These are phyloP conservation scores for Eimeria necatrix DNA, from an alignment of 169 alveolate genomes.

Conservation along the genomic window DNA sequence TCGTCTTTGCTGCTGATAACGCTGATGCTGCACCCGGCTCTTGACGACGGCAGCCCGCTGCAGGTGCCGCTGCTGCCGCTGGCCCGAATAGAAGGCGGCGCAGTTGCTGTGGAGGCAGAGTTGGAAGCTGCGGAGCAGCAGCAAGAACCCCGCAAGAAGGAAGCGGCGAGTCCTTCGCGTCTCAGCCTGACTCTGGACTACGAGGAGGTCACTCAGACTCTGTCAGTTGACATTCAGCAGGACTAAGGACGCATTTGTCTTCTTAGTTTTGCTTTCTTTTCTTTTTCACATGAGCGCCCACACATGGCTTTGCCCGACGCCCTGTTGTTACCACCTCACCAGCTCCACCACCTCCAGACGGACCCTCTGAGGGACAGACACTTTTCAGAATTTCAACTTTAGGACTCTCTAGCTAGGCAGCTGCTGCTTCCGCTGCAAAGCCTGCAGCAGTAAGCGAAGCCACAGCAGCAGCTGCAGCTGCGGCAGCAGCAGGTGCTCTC, in stretches of 20 bases:
- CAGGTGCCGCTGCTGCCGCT: conserved; percentile 72
- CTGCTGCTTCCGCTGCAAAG: not conserved
- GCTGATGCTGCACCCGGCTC: conserved; percentile 55
- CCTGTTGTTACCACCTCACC: no score
- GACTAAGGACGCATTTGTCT: conserved; percentile 22
- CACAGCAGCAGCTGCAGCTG: not conserved
- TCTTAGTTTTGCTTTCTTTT: not conserved
- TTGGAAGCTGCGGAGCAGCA: not conserved
- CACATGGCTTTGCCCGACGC: no score
- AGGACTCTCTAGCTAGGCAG: not conserved
- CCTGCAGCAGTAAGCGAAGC: not conserved
- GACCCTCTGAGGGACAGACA: conserved; percentile 19
- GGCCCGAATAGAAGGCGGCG: not conserved
- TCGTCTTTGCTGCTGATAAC: conserved; percentile 64
- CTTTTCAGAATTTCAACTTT: no score
- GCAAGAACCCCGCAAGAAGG: not conserved
- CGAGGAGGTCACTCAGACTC: conserved; percentile 49
- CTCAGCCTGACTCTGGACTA: conserved; percentile 65
- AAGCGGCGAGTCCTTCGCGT: conserved; percentile 1
- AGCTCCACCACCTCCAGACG: conserved; percentile 6
- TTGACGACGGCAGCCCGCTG: conserved; percentile 55
- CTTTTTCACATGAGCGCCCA: not conserved
- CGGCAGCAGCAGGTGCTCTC: not conserved
- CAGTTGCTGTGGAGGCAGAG: conserved; percentile 14
- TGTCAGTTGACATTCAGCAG: conserved; percentile 51